Conservation (phyloP, 163 green algal species). For the Chlorella variabilis region DNA sequence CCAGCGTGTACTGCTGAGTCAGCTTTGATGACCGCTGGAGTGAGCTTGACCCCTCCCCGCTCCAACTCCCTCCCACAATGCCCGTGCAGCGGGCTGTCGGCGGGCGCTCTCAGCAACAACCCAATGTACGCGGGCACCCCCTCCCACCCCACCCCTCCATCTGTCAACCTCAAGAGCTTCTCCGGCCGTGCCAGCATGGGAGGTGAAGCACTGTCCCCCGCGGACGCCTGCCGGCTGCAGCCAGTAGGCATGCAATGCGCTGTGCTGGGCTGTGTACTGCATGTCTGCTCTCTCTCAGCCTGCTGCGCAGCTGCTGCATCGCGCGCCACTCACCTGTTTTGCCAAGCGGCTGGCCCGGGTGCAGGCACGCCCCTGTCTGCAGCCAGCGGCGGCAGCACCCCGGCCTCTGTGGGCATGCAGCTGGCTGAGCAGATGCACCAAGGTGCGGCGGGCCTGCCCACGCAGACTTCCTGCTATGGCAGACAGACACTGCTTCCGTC, state of each 20-base stretch:
- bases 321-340: too few species aligned
- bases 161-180: constrained; percentile 31
- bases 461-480: too few species aligned
- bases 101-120: constrained; percentile 37
- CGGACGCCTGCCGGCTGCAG: too few species aligned
- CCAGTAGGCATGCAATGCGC: too few species aligned
- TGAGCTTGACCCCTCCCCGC: too few species aligned
- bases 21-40: too few species aligned
- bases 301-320: too few species aligned
- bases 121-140: constrained; percentile 43
- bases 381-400: constrained; percentile 22
- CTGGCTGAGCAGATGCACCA: constrained; percentile 36
- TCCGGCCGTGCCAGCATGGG: neutral
- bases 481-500: too few species aligned
- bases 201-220: neutral
- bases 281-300: too few species aligned
- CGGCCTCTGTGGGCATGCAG: constrained; percentile 25
- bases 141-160: constrained; percentile 36
- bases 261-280: too few species aligned
- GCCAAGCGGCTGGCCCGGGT: too few species aligned
- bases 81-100: constrained; percentile 20
- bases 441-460: neutral
- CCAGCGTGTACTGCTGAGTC: neutral
- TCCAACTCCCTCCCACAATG: too few species aligned
- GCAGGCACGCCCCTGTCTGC: constrained; percentile 26